Evolutionary conservation across 352 stramenopile genomes (phyloP), one percentile per base, ranked within the genome.

Genomic region (Pythium dissimile): DNA sequence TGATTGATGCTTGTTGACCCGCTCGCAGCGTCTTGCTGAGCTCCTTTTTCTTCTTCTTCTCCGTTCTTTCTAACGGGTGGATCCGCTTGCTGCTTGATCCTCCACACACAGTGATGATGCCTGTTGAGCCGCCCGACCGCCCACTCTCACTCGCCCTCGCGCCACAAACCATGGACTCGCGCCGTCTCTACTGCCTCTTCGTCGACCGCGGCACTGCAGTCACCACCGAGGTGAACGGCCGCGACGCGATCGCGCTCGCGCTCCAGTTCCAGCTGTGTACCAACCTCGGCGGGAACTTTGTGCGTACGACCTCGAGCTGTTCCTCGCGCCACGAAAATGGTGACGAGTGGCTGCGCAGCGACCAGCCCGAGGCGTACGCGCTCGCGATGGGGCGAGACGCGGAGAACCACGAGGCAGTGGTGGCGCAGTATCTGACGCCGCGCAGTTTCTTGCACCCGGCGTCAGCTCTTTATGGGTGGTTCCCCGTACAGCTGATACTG

Each of bases 161-260:
- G n/a, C 34, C 34, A 5, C 26, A 41, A 16, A 34, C 34, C 2
- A 55, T 55, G 54, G 54, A 49, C 26, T 24, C 26, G 24, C 54
- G 54, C 2, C 26, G 15, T 10, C 42, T 65, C 13, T 20, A 21
- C 23, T 65, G 57, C 35, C 57, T 65, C 11, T 42, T 59, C 39
- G 57, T 65, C n/a, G 8, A 18, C n/a, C 4, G 49, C 0, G 39
- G 57, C 20, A 53, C 28, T 5, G 16, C 12, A 15, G 27, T 41
- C 16, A 23, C 20, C 12, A 47, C 43, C 12, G 24, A 37, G 30
- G 24, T 65, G 20, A 1, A 26, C 20, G 24, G 23, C 11, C 41
- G 23, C 2, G 41, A 49, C n/a, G 24, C 28, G 16, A 16, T 27
- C 9, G 57, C 59, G 13, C 28, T 28, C 12, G 28, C 20, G n/a